Base-by-base conservation (phyloP, 139 green algal genomes). In the Chlamydomonas sphaeroides region DNA sequence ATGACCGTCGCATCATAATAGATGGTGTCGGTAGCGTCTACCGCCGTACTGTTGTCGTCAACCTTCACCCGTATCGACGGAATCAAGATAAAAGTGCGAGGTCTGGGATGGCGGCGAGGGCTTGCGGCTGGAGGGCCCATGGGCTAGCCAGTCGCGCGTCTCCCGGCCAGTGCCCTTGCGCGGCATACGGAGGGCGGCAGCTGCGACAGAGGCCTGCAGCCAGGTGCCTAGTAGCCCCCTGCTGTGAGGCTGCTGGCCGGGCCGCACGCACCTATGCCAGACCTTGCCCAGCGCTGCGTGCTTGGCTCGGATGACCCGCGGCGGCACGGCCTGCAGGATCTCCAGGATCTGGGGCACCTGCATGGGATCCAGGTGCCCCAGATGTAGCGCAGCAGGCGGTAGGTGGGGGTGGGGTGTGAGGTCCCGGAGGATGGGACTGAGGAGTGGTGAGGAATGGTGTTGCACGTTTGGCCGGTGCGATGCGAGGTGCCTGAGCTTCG, bases 231-330 rank as follows among this genome's bases (percentile, higher is more conserved):
- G 53, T 18, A 61, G 3, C 3, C 7, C 25, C 3, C 2, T 25
- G 3, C n/a, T 6, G 4, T 5, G 20, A 33, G 35, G 1, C n/a
- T 3, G 1, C 35, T 3, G 5, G 0, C 38, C 65, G 5, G 20
- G 36, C 20, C 1, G 21, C 20, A 41, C 73, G 21, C 57, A 82
- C 61, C 75, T 17, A 32, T 90, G 80, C 81, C 80, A 90, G 32
- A 85, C 77, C 10, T 57, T 30, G 3, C 71, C 79, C 56, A 85
- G 56, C 14, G 42, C 25, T 35, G 68, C 61, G 68, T 85, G 56
- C 57, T 70, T 72, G 53, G 42, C 45, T 17, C 79, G 79, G 0
- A 85, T 57, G 32, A 39, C 67, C n/a, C 45, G 42, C 30, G 28
- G 10, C 39, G 74, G 74, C 23, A 80, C 39, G 6, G 74, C 30